These are phyloP conservation scores for Zygotorulaspora chibaensis DNA, from an alignment of 805 yeast species.

Conservation along the genomic window DNA sequence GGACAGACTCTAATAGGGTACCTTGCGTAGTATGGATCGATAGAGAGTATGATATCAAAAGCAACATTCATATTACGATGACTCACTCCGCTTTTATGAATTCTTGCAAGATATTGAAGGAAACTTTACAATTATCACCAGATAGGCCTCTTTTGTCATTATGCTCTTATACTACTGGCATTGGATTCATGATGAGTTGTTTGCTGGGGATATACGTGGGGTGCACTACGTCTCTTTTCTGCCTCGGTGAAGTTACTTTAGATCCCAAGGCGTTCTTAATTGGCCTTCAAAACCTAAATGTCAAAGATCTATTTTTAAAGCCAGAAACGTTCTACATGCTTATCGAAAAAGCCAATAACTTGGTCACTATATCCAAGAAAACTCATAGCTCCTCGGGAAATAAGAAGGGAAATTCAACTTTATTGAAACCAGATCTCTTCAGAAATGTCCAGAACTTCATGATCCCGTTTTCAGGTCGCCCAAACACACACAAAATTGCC, in stretches of 20 bases:
- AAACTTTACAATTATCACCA: slow-evolving; percentile 79
- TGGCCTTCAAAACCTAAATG: slow-evolving; percentile 67
- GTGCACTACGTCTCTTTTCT: slow-evolving; percentile 72
- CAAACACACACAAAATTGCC: slow-evolving; percentile 55
- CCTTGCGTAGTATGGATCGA: slow-evolving; percentile 33
- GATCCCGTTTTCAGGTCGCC: slow-evolving; percentile 75
- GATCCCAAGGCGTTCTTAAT: slow-evolving; percentile 70
- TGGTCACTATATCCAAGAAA: slow-evolving; percentile 16
- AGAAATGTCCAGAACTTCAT: slow-evolving; percentile 72
- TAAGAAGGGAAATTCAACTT: slow-evolving; percentile 15
- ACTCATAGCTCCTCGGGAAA: slow-evolving; percentile 1
- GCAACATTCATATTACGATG: slow-evolving; percentile 30
- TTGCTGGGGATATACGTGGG: slow-evolving; percentile 84
- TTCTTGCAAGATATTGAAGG: slow-evolving; percentile 83
- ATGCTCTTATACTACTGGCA: slow-evolving; percentile 75
- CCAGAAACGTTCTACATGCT: slow-evolving; percentile 80
- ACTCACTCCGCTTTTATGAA: slow-evolving; percentile 65
- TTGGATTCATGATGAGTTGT: slow-evolving; percentile 86
- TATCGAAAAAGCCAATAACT: slow-evolving; percentile 55
- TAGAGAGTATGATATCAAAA: slow-evolving; percentile 20
- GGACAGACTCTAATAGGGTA: slow-evolving; percentile 33
- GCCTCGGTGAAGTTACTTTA: slow-evolving; percentile 71
- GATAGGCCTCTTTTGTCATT: slow-evolving; percentile 76
- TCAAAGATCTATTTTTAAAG: slow-evolving; percentile 82
- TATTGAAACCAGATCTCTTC: slow-evolving; percentile 35